Conservation (phyloP, 225 moss, liverwort and hornwort genomes). For the Polytrichum commune region DNA sequence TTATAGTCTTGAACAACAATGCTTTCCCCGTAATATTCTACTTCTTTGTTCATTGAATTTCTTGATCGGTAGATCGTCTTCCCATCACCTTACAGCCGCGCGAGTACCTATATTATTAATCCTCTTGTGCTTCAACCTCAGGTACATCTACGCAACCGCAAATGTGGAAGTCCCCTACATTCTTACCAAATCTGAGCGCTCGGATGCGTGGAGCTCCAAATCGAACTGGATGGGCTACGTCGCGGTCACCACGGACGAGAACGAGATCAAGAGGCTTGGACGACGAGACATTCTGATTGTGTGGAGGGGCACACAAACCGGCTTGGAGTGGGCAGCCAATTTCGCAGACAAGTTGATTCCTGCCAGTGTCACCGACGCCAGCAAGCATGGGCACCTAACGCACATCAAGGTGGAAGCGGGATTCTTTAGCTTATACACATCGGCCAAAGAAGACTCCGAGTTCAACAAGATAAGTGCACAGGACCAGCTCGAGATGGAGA, state of each 20-base stretch:
- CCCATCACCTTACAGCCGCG: background rate
- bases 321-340: constrained; percentile 51
- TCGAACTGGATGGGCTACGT: constrained; percentile 65
- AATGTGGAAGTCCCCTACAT: constrained; percentile 39
- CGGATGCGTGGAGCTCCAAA: constrained; percentile 53
- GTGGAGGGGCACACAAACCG: constrained; percentile 50
- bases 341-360: constrained; percentile 23
- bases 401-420: constrained; percentile 40
- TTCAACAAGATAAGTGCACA: constrained; percentile 52
- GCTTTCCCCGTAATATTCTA: too few relatives aligned
- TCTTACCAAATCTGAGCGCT: constrained; percentile 34
- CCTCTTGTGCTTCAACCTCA: constrained; percentile 4
- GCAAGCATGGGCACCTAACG: constrained; percentile 1
- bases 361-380: constrained; percentile 26
- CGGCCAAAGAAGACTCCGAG: constrained; percentile 30
- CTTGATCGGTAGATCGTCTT: too few relatives aligned
- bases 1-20: too few relatives aligned
- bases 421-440: constrained; percentile 45
- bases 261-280: constrained; percentile 36
- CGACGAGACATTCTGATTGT: constrained; percentile 47
- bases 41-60: too few relatives aligned
- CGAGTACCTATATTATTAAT: background rate
- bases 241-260: constrained; percentile 46
- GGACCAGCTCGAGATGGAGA: constrained; percentile 36
- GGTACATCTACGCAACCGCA: constrained; percentile 57